Evolutionary conservation across 139 green algal species (phyloP).

Genomic region (Penium margaritaceum): DNA sequence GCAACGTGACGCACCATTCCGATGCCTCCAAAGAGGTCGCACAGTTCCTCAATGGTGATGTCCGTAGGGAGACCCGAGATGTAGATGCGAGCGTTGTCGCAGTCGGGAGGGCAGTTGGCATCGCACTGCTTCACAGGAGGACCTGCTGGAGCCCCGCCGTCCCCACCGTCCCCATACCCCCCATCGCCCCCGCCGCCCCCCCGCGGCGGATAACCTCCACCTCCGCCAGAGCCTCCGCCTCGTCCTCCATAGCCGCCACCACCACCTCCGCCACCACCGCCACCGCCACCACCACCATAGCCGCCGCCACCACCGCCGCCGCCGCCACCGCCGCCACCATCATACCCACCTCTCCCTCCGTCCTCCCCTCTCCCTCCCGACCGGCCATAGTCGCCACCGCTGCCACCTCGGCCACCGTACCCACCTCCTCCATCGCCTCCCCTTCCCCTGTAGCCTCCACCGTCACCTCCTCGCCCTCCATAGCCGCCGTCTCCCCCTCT

Average conservation of each 20-base stretch:
- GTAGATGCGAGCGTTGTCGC: slow-evolving; percentile 48
- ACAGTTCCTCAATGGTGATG: slow-evolving; percentile 16
- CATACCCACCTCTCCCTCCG: slow-evolving; percentile 13
- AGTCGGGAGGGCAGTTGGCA: slow-evolving; percentile 32
- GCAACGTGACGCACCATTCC: no score
- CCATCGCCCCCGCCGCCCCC: neutral
- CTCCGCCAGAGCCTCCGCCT: no score
- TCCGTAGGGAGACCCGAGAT: slow-evolving; percentile 29
- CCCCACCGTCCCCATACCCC: neutral
- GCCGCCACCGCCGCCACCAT: neutral
- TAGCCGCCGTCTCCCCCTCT: no score
- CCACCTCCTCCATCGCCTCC: slow-evolving; percentile 23
- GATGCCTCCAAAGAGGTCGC: slow-evolving; percentile 26
- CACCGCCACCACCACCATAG: no score
- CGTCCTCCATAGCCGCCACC: slow-evolving; percentile 17
- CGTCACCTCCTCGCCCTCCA: no score
- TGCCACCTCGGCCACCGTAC: slow-evolving; percentile 11
- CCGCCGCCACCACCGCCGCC: slow-evolving; percentile 12
- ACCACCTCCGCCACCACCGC: slow-evolving; percentile 13
- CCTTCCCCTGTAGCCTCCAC: no score
- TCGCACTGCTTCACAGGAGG: slow-evolving; percentile 44
- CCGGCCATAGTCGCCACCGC: slow-evolving; percentile 9
- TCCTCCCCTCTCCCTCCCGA: neutral
- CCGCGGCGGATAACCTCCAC: no score
- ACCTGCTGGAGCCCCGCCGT: neutral